phyloP scores from a whole-genome alignment of 2,329 filamentous ascomycete genomes.

The Bipolaris oryzae region DNA sequence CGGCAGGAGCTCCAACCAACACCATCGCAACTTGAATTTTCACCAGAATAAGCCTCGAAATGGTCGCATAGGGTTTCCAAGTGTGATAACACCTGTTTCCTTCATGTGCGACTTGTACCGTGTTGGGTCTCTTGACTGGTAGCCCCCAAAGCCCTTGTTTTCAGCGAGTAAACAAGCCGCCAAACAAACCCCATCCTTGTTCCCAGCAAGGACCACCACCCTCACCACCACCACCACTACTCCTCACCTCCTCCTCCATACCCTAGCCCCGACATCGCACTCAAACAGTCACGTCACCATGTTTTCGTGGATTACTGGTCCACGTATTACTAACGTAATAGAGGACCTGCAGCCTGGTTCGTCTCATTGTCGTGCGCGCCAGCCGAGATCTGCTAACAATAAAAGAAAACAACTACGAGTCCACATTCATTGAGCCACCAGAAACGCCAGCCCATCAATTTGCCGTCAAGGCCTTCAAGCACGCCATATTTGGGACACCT shows the following conservation, averaged over 20 bases:
- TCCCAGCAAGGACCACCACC: slow-evolving; percentile 7
- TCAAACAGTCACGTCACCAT: slow-evolving; percentile 22
- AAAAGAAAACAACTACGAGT: slow-evolving; percentile 44
- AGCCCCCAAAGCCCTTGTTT: slow-evolving; percentile 24
- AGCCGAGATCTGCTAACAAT: slow-evolving; percentile 18
- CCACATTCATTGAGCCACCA: slow-evolving; percentile 60
- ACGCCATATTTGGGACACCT: slow-evolving; percentile 68
- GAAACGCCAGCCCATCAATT: slow-evolving; percentile 71
- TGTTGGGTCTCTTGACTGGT: slow-evolving; percentile 3
- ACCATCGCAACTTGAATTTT: slow-evolving; percentile 11
- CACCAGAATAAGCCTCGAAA: neutral
- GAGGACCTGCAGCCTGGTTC: slow-evolving; percentile 45
- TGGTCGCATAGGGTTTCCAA: neutral
- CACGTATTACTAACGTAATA: slow-evolving; percentile 46
- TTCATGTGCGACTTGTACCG: neutral
- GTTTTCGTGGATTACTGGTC: slow-evolving; percentile 50
- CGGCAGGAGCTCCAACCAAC: slow-evolving; percentile 21
- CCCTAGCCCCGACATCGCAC: neutral
- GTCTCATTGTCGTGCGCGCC: slow-evolving; percentile 7
- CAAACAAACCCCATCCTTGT: slow-evolving; percentile 36
- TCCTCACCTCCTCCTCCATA: neutral
- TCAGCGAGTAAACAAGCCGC: slow-evolving; percentile 42
- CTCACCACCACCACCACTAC: neutral
- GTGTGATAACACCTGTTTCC: neutral
- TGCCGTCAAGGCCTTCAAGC: slow-evolving; percentile 69